Conservation (phyloP, 1,284 basidiomycete species). For the Inonotus hispidus region DNA sequence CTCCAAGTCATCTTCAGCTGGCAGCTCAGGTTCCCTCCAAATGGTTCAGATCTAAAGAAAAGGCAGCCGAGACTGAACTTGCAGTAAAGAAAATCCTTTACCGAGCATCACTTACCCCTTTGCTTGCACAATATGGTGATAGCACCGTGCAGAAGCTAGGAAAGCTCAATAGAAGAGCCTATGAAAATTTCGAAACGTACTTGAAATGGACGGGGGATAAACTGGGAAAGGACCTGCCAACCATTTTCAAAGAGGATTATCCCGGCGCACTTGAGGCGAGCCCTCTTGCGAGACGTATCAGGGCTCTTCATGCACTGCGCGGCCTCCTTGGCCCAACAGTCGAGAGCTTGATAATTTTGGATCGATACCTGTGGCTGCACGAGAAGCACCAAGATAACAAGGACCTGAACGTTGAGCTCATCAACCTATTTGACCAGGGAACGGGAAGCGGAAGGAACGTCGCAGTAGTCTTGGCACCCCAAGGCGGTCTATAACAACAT, state of each 20-base stretch:
- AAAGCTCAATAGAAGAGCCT: slow-evolving; percentile 31
- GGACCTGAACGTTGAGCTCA: not conserved
- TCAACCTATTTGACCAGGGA: slow-evolving; percentile 24
- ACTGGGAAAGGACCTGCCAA: slow-evolving; percentile 21
- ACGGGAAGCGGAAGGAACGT: slow-evolving; percentile 25
- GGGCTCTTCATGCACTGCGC: slow-evolving; percentile 35
- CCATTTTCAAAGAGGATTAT: slow-evolving; percentile 13
- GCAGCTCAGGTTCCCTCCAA: slow-evolving; percentile 43
- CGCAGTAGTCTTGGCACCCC: slow-evolving; percentile 18
- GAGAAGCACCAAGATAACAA: slow-evolving; percentile 20
- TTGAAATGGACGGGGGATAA: slow-evolving; percentile 25
- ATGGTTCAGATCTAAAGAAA: slow-evolving; percentile 31
- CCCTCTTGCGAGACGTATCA: slow-evolving; percentile 28
- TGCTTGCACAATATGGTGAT: not conserved
- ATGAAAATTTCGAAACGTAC: slow-evolving; percentile 31
- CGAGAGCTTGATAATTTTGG: slow-evolving; percentile 36
- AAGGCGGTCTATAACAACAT: too few relatives aligned
- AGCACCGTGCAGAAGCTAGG: slow-evolving; percentile 26
- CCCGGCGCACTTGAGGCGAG: not conserved
- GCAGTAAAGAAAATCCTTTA: slow-evolving; percentile 60
- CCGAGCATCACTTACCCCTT: slow-evolving; percentile 43
- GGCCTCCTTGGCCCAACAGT: slow-evolving; percentile 36
- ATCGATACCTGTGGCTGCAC: slow-evolving; percentile 33
- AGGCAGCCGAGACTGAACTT: slow-evolving; percentile 31
- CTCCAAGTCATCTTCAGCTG: slow-evolving; percentile 46